These are phyloP conservation scores for Monilinia polystroma DNA, from an alignment of 2,329 filamentous ascomycete species.

Conservation along the genomic window DNA sequence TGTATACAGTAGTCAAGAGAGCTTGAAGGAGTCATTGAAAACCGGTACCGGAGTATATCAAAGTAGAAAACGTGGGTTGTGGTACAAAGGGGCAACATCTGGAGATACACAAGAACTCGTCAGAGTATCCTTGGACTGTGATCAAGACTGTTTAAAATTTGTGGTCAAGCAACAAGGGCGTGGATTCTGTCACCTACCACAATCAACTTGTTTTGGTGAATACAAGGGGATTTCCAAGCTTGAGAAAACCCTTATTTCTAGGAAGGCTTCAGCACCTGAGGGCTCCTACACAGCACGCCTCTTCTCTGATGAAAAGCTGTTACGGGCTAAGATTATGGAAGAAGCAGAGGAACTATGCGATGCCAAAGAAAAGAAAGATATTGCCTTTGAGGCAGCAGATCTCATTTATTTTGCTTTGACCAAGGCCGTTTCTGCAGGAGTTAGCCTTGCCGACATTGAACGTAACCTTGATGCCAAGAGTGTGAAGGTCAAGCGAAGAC, in stretches of 20 bases:
- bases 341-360: slow-evolving; percentile 94
- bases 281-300: slow-evolving; percentile 93
- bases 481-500: slow-evolving; percentile 89
- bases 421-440: slow-evolving; percentile 81
- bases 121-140: slow-evolving; percentile 83
- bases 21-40: slow-evolving; percentile 79
- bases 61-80: slow-evolving; percentile 90
- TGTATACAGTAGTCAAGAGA: slow-evolving; percentile 92
- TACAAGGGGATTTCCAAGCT: slow-evolving; percentile 78
- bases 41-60: slow-evolving; percentile 85
- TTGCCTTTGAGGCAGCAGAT: slow-evolving; percentile 93
- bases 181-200: slow-evolving; percentile 90
- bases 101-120: slow-evolving; percentile 91
- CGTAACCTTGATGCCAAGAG: slow-evolving; percentile 91
- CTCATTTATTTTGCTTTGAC: slow-evolving; percentile 94
- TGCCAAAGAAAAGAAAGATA: slow-evolving; percentile 75
- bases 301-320: slow-evolving; percentile 86
- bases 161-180: slow-evolving; percentile 84
- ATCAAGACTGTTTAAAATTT: slow-evolving; percentile 89
- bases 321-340: slow-evolving; percentile 97
- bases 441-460: slow-evolving; percentile 85
- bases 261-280: slow-evolving; percentile 77
- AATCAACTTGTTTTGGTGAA: slow-evolving; percentile 87
- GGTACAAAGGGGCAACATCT: slow-evolving; percentile 95
- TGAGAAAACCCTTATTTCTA: slow-evolving; percentile 79